A percentile compares a stretch with the other conserved stretches of the same genome.
Conservation (phyloP, 2,329 filamentous ascomycete species). For the Paramyrothecium sp. region DNA sequence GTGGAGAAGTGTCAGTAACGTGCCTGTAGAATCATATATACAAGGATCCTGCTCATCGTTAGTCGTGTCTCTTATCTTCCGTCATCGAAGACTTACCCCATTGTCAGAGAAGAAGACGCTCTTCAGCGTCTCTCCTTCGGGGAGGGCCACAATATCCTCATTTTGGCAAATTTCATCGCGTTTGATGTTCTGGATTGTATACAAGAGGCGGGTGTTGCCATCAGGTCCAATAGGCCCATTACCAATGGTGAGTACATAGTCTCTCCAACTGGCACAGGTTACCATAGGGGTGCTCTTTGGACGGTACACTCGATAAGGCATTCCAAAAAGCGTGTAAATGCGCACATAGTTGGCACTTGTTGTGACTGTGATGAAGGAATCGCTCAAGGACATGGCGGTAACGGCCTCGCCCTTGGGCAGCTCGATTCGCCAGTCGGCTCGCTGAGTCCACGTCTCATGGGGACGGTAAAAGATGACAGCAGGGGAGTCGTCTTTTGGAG, state of each 20-base stretch:
- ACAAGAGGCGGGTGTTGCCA: conserved; percentile 75
- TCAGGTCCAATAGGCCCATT: conserved; percentile 84
- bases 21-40: conserved; percentile 91
- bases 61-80: background rate
- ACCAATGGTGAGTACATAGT: conserved; percentile 94
- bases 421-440: conserved; percentile 85
- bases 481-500: conserved; percentile 61
- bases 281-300: conserved; percentile 90
- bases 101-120: conserved; percentile 89
- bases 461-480: conserved; percentile 94
- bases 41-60: conserved; percentile 70
- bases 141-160: conserved; percentile 85
- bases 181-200: conserved; percentile 94
- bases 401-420: conserved; percentile 87
- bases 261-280: conserved; percentile 88
- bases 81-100: conserved; percentile 59
- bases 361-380: conserved; percentile 86
- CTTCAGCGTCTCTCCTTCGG: conserved; percentile 69
- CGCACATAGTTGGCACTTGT: conserved; percentile 87
- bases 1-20: conserved; percentile 82
- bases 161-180: conserved; percentile 92
- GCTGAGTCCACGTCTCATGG: conserved; percentile 92
- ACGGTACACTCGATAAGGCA: conserved; percentile 84
- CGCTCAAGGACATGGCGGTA: conserved; percentile 84
- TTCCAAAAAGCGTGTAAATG: conserved; percentile 88